Conservation (phyloP, 345 rosid genomes). For the thale cress (Arabidopsis thaliana) region DNA sequence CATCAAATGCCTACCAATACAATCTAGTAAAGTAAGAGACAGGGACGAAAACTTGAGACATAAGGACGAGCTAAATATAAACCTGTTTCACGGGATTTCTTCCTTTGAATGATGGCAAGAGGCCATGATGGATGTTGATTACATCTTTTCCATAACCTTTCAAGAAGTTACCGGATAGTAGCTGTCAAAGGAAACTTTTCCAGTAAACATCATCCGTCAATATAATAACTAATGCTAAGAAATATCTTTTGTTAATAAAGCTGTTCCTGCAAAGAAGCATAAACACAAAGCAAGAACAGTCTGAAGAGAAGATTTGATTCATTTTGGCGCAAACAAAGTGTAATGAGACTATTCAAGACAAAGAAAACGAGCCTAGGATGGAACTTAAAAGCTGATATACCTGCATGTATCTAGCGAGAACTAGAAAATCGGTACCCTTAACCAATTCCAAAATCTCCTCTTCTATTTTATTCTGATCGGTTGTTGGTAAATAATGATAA, state of each 20-base stretch:
- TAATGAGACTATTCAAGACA: background rate
- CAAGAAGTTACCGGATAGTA: slow-evolving; percentile 76
- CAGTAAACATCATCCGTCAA: background rate
- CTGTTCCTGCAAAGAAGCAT: slow-evolving; percentile 4
- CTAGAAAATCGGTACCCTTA: slow-evolving; percentile 81
- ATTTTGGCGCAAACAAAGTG: background rate
- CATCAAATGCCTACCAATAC: slow-evolving; percentile 88
- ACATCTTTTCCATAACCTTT: slow-evolving; percentile 80
- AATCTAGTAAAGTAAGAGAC: slow-evolving; percentile 48
- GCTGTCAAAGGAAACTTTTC: slow-evolving; percentile 48
- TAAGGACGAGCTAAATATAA: slow-evolving; percentile 1
- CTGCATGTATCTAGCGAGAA: slow-evolving; percentile 99
- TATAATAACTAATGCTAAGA: slow-evolving; percentile 18
- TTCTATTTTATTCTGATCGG: slow-evolving; percentile 67
- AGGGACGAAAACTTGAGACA: background rate
- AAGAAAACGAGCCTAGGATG: slow-evolving; percentile 1
- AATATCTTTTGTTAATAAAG: slow-evolving; percentile 1
- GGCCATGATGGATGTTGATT: slow-evolving; percentile 98
- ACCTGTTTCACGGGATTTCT: slow-evolving; percentile 88
- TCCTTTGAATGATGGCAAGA: slow-evolving; percentile 97
- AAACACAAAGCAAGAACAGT: slow-evolving; percentile 18
- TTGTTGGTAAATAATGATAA: slow-evolving; percentile 71
- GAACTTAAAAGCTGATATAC: slow-evolving; percentile 53
- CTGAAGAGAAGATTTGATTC: background rate
- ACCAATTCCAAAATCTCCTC: slow-evolving; percentile 81